These are phyloP conservation scores for Populus hybrid DNA, from an alignment of 441 rosid species.

Conservation along the genomic window DNA sequence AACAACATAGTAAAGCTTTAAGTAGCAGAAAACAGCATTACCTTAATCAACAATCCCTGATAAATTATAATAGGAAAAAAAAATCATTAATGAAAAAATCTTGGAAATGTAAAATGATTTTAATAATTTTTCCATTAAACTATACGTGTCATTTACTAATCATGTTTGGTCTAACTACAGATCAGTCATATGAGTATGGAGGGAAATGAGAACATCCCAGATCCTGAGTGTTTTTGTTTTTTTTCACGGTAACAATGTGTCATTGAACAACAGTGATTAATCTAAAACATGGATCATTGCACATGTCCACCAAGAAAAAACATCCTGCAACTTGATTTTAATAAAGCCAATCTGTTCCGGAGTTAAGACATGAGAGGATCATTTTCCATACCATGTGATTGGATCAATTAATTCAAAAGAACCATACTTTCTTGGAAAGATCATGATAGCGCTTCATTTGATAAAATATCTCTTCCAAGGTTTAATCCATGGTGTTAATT, in stretches of 20 bases:
- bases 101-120: neutral
- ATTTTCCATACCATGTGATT: neutral
- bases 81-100: neutral
- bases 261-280: neutral
- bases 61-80: neutral
- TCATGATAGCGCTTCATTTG: neutral
- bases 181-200: neutral
- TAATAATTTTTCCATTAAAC: neutral
- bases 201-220: neutral
- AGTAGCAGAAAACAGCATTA: neutral
- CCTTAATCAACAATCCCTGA: neutral
- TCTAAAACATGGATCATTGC: neutral
- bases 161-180: neutral
- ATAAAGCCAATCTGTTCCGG: neutral
- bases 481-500: neutral
- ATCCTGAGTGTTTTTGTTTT: neutral
- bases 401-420: too few species aligned
- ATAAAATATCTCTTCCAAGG: neutral
- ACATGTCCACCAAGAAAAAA: neutral
- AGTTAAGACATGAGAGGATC: neutral
- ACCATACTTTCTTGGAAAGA: too few species aligned
- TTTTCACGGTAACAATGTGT: neutral
- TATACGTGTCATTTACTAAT: neutral
- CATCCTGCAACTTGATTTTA: neutral
- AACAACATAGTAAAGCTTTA: neutral